Evolutionary conservation across 2,329 filamentous ascomycete genomes (phyloP).

Genomic region (Colletotrichum tabaci): DNA sequence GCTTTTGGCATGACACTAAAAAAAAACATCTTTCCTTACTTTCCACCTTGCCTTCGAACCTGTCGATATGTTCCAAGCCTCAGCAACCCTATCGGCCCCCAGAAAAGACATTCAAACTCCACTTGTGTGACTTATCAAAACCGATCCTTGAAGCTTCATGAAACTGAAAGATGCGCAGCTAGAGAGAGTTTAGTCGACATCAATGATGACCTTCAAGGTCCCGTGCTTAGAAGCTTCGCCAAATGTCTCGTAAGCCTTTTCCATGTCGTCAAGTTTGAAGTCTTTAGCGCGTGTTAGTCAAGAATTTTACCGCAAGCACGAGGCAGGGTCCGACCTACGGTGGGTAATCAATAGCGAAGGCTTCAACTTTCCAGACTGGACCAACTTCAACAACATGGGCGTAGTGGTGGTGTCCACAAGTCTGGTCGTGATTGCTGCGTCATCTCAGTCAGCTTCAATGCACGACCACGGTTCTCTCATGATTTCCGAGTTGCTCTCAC

Average conservation of each 20-base stretch:
- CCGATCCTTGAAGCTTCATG: too few relatives aligned
- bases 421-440: constrained; percentile 60
- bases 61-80: too few relatives aligned
- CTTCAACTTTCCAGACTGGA: constrained; percentile 57
- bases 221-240: constrained; percentile 57
- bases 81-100: too few relatives aligned
- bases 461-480: neutral
- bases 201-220: constrained; percentile 61
- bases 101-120: too few relatives aligned
- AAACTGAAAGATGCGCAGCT: too few relatives aligned
- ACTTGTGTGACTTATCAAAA: too few relatives aligned
- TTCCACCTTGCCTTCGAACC: too few relatives aligned
- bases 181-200: constrained; percentile 40
- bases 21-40: too few relatives aligned
- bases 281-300: constrained; percentile 43
- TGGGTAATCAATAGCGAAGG: constrained; percentile 62
- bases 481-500: constrained; percentile 50
- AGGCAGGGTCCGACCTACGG: constrained; percentile 47
- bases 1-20: too few relatives aligned
- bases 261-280: constrained; percentile 59
- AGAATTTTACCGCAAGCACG: fast-evolving
- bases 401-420: constrained; percentile 64
- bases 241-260: constrained; percentile 61
- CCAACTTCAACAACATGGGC: constrained; percentile 64
- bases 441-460: constrained; percentile 14